phyloP scores from a whole-genome alignment of 257 asterid species.

The Rehmannia glutinosa region DNA sequence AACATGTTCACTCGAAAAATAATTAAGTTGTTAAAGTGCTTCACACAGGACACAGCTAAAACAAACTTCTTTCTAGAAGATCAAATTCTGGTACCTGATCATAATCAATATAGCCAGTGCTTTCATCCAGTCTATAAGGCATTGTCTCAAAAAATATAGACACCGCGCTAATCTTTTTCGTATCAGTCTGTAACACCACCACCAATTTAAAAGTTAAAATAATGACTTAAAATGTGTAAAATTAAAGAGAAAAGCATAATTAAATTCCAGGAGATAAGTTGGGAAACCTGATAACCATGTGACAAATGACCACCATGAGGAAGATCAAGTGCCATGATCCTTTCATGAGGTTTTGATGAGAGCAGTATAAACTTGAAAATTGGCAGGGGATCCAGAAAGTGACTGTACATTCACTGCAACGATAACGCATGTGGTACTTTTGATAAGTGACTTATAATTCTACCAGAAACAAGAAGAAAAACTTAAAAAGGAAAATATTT shows the following conservation, averaged over 20 bases:
- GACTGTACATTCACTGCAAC: constrained; percentile 92
- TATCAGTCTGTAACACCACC: constrained; percentile 70
- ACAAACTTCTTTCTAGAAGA: constrained; percentile 6
- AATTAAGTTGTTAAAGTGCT: constrained; percentile 1
- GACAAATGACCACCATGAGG: constrained; percentile 99
- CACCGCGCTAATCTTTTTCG: constrained; percentile 90
- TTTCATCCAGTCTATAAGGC: constrained; percentile 96
- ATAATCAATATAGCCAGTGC: constrained; percentile 91
- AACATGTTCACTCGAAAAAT: too few relatives aligned
- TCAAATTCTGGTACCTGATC: constrained; percentile 59
- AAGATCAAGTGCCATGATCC: constrained; percentile 99
- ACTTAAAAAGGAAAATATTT: not conserved
- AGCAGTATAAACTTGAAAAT: constrained; percentile 96
- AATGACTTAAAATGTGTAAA: not conserved
- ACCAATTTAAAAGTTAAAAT: not conserved
- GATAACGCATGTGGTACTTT: constrained; percentile 3
- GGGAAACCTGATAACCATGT: constrained; percentile 94
- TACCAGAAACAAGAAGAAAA: not conserved
- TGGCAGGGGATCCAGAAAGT: constrained; percentile 93
- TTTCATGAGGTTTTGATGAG: constrained; percentile 89
- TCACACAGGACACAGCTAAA: not conserved
- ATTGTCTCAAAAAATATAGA: constrained; percentile 96
- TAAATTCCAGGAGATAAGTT: constrained; percentile 6
- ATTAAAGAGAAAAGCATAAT: constrained; percentile 10
- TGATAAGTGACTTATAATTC: not conserved